A percentile compares a stretch with the other conserved stretches of the same genome.
phyloP scores from a whole-genome alignment of 1,139 yeast species.

The Kodamaea ohmeri region DNA sequence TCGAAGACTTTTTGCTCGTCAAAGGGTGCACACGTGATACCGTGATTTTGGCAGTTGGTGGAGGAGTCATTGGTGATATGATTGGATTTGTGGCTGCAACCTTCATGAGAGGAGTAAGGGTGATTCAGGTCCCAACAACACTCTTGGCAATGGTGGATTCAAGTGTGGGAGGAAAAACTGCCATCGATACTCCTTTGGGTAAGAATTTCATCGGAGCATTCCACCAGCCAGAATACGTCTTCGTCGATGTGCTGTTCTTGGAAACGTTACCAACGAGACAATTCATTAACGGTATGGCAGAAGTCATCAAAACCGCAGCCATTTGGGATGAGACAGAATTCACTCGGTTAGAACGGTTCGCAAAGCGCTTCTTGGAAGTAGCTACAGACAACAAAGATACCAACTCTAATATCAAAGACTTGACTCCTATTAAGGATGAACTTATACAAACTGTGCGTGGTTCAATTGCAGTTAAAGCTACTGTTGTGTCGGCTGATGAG shows the following conservation, averaged over 20 bases:
- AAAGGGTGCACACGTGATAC: conserved; percentile 96
- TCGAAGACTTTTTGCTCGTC: conserved; percentile 84
- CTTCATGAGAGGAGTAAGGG: conserved; percentile 96
- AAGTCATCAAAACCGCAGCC: conserved; percentile 96
- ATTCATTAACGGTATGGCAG: conserved; percentile 98
- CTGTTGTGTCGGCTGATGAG: conserved; percentile 91
- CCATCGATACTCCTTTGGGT: conserved; percentile 96
- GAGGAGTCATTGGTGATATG: conserved; percentile 99
- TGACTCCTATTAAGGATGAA: conserved; percentile 67
- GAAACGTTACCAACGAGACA: conserved; percentile 90
- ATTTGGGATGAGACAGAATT: conserved; percentile 94
- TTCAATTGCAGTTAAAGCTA: conserved; percentile 87
- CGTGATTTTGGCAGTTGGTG: conserved; percentile 92
- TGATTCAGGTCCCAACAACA: conserved; percentile 92
- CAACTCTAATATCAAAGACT: conserved; percentile 29
- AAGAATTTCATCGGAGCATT: conserved; percentile 96
- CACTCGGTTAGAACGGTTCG: conserved; percentile 73
- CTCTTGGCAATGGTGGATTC: conserved; percentile 97
- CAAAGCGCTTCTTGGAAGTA: conserved; percentile 63
- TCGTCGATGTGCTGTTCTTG: conserved; percentile 84
- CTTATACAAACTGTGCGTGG: conserved; percentile 78
- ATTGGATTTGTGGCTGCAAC: conserved; percentile 98
- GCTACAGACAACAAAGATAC: conserved; percentile 25
- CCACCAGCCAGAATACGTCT: conserved; percentile 91
- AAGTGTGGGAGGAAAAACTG: conserved; percentile 97